Conservation (phyloP, 1,284 basidiomycete genomes). For the Leccinum fuscescens region DNA sequence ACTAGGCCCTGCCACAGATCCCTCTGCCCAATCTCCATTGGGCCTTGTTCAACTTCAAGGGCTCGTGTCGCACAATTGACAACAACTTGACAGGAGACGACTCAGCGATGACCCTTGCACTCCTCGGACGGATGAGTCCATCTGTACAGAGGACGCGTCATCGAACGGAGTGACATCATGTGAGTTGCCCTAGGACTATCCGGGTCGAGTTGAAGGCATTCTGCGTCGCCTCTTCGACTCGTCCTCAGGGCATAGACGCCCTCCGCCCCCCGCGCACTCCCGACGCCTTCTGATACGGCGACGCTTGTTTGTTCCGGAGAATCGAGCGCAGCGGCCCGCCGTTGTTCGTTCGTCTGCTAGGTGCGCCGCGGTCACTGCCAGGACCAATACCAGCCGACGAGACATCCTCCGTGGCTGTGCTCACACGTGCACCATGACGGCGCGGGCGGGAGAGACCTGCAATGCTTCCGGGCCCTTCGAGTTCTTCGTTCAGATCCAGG, state of each 20-base stretch:
- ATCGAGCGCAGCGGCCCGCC: slow-evolving; percentile 16
- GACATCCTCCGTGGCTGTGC: neutral
- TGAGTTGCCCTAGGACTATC: neutral
- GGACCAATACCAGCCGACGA: neutral
- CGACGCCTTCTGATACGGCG: slow-evolving; percentile 9
- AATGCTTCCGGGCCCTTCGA: neutral
- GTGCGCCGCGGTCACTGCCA: neutral
- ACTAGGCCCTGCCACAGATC: neutral
- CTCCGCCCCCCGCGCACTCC: neutral
- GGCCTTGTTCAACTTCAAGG: neutral
- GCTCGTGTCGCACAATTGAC: neutral
- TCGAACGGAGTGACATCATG: neutral
- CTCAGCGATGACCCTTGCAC: neutral
- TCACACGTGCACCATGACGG: neutral
- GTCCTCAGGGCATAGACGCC: slow-evolving; percentile 6
- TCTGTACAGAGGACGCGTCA: neutral
- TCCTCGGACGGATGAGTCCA: slow-evolving; percentile 4
- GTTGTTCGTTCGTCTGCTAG: neutral
- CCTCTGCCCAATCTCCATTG: slow-evolving; percentile 5
- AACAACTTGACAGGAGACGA: neutral
- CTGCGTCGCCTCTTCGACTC: neutral
- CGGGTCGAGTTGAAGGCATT: neutral
- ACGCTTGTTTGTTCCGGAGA: slow-evolving; percentile 13
- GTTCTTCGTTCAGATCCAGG: neutral
- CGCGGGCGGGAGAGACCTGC: neutral